These are phyloP conservation scores for Lepidium sativum DNA, from an alignment of 345 rosid genomes.

Conservation along the genomic window DNA sequence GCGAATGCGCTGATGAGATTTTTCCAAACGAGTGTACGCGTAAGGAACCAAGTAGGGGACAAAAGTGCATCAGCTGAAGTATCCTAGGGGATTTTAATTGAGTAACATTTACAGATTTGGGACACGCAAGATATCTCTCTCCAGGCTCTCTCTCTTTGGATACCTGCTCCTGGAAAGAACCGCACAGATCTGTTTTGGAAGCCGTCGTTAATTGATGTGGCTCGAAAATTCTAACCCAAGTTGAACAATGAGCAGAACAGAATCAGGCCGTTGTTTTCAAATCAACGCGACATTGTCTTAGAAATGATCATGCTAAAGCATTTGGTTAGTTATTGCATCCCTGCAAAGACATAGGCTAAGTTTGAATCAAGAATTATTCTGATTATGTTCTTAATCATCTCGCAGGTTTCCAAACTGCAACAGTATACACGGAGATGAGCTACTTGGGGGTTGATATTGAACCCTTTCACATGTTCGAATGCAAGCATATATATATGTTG, in stretches of 20 bases:
- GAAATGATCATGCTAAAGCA: no score
- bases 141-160: slow-evolving; percentile 54
- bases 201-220: slow-evolving; percentile 36
- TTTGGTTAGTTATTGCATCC: slow-evolving; percentile 38
- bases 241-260: slow-evolving; percentile 38
- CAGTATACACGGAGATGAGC: slow-evolving; percentile 42
- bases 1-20: slow-evolving; percentile 1
- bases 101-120: slow-evolving; percentile 37
- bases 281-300: slow-evolving; percentile 26
- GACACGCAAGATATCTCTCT: slow-evolving; percentile 36
- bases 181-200: slow-evolving; percentile 22
- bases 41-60: neutral
- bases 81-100: slow-evolving; percentile 28
- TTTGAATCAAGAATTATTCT: neutral
- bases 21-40: neutral
- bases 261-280: slow-evolving; percentile 29
- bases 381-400: neutral
- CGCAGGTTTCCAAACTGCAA: slow-evolving; percentile 44
- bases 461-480: slow-evolving; percentile 37
- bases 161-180: slow-evolving; percentile 61
- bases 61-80: neutral
- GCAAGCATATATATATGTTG: slow-evolving; percentile 36
- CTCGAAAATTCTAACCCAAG: slow-evolving; percentile 34
- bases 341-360: neutral
- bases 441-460: slow-evolving; percentile 29